Evolutionary conservation across 2,329 filamentous ascomycete genomes (phyloP), one percentile per base, ranked within the genome.

Genomic region (Xylariaceae sp.): DNA sequence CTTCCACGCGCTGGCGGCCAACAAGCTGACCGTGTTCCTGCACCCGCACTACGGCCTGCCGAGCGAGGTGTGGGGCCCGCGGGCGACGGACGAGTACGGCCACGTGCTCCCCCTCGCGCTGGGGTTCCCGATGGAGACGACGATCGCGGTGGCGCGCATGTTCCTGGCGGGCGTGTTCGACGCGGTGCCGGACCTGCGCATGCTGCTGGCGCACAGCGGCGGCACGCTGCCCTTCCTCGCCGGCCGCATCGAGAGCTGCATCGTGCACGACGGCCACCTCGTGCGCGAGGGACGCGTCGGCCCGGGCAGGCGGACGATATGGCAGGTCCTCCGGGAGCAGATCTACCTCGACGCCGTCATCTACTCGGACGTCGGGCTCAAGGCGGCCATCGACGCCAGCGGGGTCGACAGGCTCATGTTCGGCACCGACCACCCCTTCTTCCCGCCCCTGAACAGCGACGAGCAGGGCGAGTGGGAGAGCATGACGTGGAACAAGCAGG

Each of bases 41-140:
- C 89, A 96, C 62, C 89, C 89, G 18, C 89, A 96, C 63, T 95
- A 96, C 59, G 89, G 89, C 1, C 74, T 96, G 2, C 88, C 88
- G 0, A 75, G 76, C 43, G 75, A 79, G 7, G 86, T 94, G 3
- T 95, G 85, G 65, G 89, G 89, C 0, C 76, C 85, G 0, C 70
- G 83, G 6, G 77, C 76, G 0, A 67, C 61, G 28, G 69, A 66
- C 15, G 81, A 83, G 44, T 95, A 94, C 57, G 89, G 89, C 0
- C 89, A 95, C 59, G 88, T 95, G 1, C 70, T 96, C 2, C 85
- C 88, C 0, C 68, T 96, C 0, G 86, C 88, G 0, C 67, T 96
- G 3, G 89, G 89, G 0, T 95, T 95, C 58, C 88, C 89, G 0
- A 76, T 96, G 50, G 89, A 96, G 64, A 96, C 89, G 1, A 95